These are phyloP conservation scores for Penicillium sp. DNA, from an alignment of 2,329 filamentous ascomycete species.

Conservation along the genomic window DNA sequence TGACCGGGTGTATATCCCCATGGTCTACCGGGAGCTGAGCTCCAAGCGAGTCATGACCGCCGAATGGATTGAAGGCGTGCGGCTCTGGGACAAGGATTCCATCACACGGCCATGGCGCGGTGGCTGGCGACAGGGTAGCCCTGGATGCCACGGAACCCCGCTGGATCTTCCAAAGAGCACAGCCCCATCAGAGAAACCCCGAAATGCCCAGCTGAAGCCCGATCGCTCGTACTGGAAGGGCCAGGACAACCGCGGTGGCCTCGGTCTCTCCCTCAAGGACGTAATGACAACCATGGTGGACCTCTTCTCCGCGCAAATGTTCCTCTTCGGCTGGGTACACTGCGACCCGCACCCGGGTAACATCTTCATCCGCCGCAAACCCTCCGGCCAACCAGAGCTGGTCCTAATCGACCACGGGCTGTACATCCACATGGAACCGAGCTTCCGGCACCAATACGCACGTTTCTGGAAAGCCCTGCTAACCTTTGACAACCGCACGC, in stretches of 20 bases:
- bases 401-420: constrained; percentile 97
- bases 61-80: constrained; percentile 95
- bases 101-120: constrained; percentile 78
- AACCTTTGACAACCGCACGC: constrained; percentile 85
- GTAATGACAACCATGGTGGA: constrained; percentile 98
- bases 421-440: constrained; percentile 85
- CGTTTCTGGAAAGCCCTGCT: constrained; percentile 92
- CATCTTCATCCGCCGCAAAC: constrained; percentile 87
- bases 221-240: constrained; percentile 79
- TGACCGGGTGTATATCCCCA: constrained; percentile 83
- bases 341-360: constrained; percentile 98
- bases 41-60: constrained; percentile 86
- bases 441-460: constrained; percentile 83
- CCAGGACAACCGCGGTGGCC: constrained; percentile 69
- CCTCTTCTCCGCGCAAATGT: constrained; percentile 96
- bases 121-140: constrained; percentile 72
- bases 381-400: constrained; percentile 80
- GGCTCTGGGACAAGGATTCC: constrained; percentile 86
- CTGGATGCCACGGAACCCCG: constrained; percentile 70
- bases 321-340: constrained; percentile 93
- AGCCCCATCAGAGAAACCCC: constrained; percentile 37
- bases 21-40: constrained; percentile 78
- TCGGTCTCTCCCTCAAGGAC: constrained; percentile 78
- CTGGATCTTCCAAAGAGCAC: constrained; percentile 58
- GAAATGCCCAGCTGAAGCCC: constrained; percentile 64